Conservation (phyloP, 192 early-diverging fungal genomes). For the Lobosporangium transversale region DNA sequence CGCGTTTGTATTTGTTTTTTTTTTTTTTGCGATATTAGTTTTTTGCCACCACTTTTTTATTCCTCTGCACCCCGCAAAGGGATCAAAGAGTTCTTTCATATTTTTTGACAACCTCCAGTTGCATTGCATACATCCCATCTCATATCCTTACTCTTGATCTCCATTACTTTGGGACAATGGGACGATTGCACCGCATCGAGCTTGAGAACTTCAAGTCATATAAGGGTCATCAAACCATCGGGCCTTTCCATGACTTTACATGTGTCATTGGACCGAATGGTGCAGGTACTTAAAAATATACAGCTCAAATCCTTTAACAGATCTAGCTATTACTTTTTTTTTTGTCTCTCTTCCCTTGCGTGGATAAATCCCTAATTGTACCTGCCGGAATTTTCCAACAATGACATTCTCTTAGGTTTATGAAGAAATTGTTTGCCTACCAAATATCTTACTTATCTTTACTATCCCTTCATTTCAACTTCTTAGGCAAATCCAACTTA, state of each 20-base stretch:
- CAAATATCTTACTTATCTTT: too few relatives aligned
- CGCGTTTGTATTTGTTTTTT: slow-evolving; percentile 16
- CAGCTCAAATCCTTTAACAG: too few relatives aligned
- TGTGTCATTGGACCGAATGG: slow-evolving; percentile 98
- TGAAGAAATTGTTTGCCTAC: too few relatives aligned
- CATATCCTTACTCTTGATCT: not conserved
- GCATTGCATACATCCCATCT: not conserved
- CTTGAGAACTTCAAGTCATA: slow-evolving; percentile 99
- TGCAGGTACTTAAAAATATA: slow-evolving; percentile 66
- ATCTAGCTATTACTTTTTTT: too few relatives aligned
- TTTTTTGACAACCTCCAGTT: not conserved
- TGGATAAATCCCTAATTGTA: too few relatives aligned
- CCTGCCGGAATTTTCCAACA: too few relatives aligned
- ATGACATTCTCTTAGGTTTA: too few relatives aligned
- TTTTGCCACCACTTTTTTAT: slow-evolving; percentile 28
- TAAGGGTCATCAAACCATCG: slow-evolving; percentile 92
- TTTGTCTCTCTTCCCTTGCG: too few relatives aligned
- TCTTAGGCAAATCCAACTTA: slow-evolving; percentile 95
- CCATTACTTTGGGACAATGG: slow-evolving; percentile 58
- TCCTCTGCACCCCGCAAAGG: not conserved
- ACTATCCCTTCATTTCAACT: too few relatives aligned
- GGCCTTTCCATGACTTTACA: slow-evolving; percentile 94
- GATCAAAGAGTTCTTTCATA: too few relatives aligned
- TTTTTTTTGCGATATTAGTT: slow-evolving; percentile 12
- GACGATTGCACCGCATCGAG: slow-evolving; percentile 88